phyloP scores from a whole-genome alignment of 768 basidiomycete species.

The Leccinum ochraceum region DNA sequence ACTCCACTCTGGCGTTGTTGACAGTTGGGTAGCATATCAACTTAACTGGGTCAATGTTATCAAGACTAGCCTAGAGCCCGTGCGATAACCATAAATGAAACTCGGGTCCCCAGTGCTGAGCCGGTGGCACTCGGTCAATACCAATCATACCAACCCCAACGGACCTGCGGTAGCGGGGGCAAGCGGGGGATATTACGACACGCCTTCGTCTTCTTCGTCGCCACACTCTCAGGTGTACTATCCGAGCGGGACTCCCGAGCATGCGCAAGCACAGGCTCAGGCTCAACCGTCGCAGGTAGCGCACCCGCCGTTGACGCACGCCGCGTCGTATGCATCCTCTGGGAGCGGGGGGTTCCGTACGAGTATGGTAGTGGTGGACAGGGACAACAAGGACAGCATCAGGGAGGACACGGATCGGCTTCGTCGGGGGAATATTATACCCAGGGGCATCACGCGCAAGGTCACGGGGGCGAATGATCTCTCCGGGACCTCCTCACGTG shows the following conservation, averaged over 20 bases:
- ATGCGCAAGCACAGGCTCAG: slow-evolving; percentile 10
- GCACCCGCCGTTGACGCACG: slow-evolving; percentile 19
- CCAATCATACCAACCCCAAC: slow-evolving; percentile 4
- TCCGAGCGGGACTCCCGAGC: slow-evolving; percentile 15
- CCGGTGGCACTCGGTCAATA: slow-evolving; percentile 9
- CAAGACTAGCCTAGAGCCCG: too few species aligned
- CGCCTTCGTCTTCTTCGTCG: slow-evolving; percentile 22
- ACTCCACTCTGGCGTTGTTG: too few species aligned
- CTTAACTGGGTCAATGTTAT: too few species aligned
- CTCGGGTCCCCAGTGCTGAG: too few species aligned
- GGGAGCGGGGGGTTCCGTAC: slow-evolving; percentile 25
- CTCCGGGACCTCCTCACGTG: too few species aligned
- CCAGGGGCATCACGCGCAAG: slow-evolving; percentile 8
- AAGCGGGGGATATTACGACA: slow-evolving; percentile 28
- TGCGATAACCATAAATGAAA: too few species aligned
- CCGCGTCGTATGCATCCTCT: slow-evolving; percentile 24
- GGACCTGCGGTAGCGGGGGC: slow-evolving; percentile 14
- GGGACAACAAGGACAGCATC: slow-evolving; percentile 7
- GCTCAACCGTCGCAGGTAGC: slow-evolving; percentile 22
- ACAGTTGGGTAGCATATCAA: too few species aligned
- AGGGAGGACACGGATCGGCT: slow-evolving; percentile 16
- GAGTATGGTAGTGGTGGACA: slow-evolving; percentile 23
- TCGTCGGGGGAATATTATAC: slow-evolving; percentile 28
- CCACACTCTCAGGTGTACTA: slow-evolving; percentile 25
- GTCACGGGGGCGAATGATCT: slow-evolving; percentile 8